Evolutionary conservation across 2,329 filamentous ascomycete species (phyloP), one percentile per base, ranked within the genome.

Genomic region (Cladosporium sp.): DNA sequence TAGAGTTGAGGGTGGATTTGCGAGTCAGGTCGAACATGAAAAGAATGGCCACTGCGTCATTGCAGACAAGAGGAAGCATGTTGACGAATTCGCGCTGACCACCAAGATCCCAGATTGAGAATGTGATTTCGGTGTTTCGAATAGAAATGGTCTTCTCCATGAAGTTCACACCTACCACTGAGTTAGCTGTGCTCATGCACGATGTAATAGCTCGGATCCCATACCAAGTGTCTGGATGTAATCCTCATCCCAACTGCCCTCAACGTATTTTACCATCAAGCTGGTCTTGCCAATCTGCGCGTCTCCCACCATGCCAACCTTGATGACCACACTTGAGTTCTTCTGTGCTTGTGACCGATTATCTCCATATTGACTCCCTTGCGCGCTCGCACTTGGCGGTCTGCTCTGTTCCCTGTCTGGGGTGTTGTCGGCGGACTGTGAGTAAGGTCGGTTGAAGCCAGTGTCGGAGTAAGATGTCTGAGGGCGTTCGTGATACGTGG

Each of bases 91-190:
- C 93, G 65, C 93, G 85, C 75, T 98, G 93, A 58, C 93, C 93
- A 61, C 93, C 93, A 49, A 98, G 73, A 76, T 98, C 93, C 93
- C 93, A 98, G 67, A 98, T 98, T 54, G 90, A 95, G 73, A 98
- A 98, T 38, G 93, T 98, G 69, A 98, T 98, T 72, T 98, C 93
- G 13, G 93, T 98, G 72, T 98, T 98, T 55, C 93, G 87, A 70
- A 98, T 98, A 55, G 89, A 95, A 67, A 98, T 98, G 30, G 93
- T 98, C 79, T 98, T 98, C 71, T 98, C 93, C 93, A 98, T 98
- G 72, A 98, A 98, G 71, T 98, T 98, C 71, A 98, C 93, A 59
- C 93, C 82, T 85, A 60, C n/a, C 11, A 12, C 19, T 25, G 40
- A 58, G 64, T 22, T 64, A 59, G 50, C 39, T 20, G 30, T 18